phyloP scores from a whole-genome alignment of 768 basidiomycete genomes.

The Tephrocybe sp. region DNA sequence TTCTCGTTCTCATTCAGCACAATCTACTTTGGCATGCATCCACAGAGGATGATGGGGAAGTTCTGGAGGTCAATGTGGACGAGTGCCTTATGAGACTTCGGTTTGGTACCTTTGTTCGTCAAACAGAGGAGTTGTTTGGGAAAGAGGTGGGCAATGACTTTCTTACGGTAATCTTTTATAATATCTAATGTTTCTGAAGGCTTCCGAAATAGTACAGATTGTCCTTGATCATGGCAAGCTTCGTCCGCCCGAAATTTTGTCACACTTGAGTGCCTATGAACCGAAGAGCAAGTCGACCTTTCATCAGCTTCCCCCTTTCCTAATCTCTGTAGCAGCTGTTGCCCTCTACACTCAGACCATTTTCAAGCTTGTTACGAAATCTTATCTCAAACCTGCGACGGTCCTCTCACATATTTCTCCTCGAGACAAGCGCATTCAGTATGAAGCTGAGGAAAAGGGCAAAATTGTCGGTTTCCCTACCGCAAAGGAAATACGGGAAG shows the following conservation, averaged over 20 bases:
- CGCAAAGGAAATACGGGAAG: conserved; percentile 72
- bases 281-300: conserved; percentile 45
- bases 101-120: conserved; percentile 79
- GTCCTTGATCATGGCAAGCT: conserved; percentile 87
- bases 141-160: conserved; percentile 48
- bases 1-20: conserved; percentile 86
- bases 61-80: conserved; percentile 78
- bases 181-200: conserved; percentile 40
- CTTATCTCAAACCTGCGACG: conserved; percentile 82
- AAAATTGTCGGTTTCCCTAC: conserved; percentile 77
- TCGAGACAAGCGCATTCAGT: conserved; percentile 74
- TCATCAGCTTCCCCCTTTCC: neutral
- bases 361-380: conserved; percentile 64
- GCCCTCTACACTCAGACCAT: conserved; percentile 58
- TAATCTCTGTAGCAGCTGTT: conserved; percentile 16
- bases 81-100: conserved; percentile 81
- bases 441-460: conserved; percentile 74
- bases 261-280: conserved; percentile 47
- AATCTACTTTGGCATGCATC: conserved; percentile 87
- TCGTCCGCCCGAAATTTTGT: conserved; percentile 66
- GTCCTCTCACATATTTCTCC: conserved; percentile 76
- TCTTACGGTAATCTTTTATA: conserved; percentile 1
- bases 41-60: conserved; percentile 67
- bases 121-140: conserved; percentile 71
- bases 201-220: conserved; percentile 68